Evolutionary conservation across 305 asterid species (phyloP).

Genomic region (Plantago lanceolata): DNA sequence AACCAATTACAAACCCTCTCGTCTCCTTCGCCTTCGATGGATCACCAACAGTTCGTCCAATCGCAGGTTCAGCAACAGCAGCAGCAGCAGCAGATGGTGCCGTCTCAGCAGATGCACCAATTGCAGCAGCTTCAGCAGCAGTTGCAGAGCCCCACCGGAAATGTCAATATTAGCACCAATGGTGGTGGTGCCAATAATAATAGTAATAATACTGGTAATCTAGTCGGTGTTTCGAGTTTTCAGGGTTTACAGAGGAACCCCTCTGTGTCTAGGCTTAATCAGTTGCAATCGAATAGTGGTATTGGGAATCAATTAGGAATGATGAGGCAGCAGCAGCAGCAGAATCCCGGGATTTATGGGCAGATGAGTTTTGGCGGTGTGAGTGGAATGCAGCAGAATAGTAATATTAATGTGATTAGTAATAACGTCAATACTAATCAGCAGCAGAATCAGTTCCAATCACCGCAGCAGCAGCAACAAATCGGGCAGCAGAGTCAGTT

Average conservation of each 20-base stretch:
- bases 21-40: constrained; percentile 47
- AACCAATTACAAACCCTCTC: constrained; percentile 38
- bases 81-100: constrained; percentile 37
- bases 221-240: constrained; percentile 51
- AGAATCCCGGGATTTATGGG: constrained; percentile 50
- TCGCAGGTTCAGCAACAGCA: constrained; percentile 35
- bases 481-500: constrained; percentile 28
- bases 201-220: constrained; percentile 36
- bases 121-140: constrained; percentile 50
- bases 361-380: constrained; percentile 67
- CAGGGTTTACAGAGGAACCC: constrained; percentile 64
- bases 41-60: constrained; percentile 31
- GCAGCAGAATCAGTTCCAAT: constrained; percentile 32
- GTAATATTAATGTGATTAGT: constrained; percentile 22
- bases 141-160: constrained; percentile 30
- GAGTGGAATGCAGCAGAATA: constrained; percentile 43
- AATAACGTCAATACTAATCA: constrained; percentile 25
- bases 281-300: constrained; percentile 52
- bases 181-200: not conserved
- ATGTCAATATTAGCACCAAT: constrained; percentile 21
- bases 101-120: constrained; percentile 38
- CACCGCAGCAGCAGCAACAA: constrained; percentile 28
- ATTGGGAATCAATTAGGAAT: constrained; percentile 40
- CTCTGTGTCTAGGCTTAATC: constrained; percentile 62
- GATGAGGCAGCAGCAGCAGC: constrained; percentile 47